phyloP scores from a whole-genome alignment of 768 basidiomycete species.

The Suillus occidentalis region DNA sequence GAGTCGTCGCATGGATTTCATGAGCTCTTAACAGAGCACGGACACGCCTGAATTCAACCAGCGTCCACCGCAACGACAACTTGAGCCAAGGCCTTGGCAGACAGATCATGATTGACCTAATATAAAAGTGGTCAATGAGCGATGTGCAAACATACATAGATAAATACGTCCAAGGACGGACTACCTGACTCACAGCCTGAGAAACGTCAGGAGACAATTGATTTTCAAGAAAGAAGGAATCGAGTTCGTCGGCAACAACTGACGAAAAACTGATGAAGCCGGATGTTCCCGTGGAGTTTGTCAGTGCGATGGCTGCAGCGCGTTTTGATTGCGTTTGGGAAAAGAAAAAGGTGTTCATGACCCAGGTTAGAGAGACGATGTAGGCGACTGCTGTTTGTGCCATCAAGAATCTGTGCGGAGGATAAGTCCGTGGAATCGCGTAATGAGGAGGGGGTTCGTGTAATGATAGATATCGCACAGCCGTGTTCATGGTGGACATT shows the following conservation, averaged over 20 bases:
- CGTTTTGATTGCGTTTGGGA: conserved; percentile 79
- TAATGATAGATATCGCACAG: conserved; percentile 64
- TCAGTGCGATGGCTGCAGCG: conserved; percentile 75
- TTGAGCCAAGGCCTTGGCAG: too few relatives aligned
- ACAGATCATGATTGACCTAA: too few relatives aligned
- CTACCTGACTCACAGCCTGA: rapidly evolving
- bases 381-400: conserved; percentile 69
- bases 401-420: conserved; percentile 72
- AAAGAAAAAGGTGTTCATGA: conserved; percentile 58
- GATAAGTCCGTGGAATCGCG: too few relatives aligned
- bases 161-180: too few relatives aligned
- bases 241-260: too few relatives aligned
- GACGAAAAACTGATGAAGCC: conserved; percentile 83
- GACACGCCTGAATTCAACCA: too few relatives aligned
- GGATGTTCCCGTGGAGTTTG: conserved; percentile 75
- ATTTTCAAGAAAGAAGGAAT: conserved; percentile 5
- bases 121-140: too few relatives aligned
- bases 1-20: too few relatives aligned
- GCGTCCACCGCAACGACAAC: too few relatives aligned
- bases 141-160: too few relatives aligned
- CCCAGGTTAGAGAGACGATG: conserved; percentile 58
- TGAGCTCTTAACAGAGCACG: too few relatives aligned
- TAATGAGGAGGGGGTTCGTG: too few relatives aligned
- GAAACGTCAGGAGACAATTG: not conserved
- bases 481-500: conserved; percentile 60